A percentile compares a stretch with the other conserved stretches of the same genome.
Conservation (phyloP, 2,329 filamentous ascomycete genomes). For the Scedosporium aurantiacum region DNA sequence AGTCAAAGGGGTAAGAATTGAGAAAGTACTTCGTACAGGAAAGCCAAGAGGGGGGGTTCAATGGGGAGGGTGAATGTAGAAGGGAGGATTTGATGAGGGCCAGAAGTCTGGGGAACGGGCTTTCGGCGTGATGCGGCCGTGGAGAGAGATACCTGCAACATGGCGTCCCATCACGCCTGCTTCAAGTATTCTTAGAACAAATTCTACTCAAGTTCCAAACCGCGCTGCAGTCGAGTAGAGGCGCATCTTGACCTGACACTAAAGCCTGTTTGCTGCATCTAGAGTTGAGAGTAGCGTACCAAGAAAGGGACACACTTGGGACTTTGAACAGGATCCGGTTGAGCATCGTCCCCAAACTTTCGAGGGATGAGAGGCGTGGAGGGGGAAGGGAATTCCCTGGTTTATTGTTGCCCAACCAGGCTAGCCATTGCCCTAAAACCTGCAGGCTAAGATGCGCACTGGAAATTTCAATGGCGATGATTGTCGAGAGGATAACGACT, state of each 20-base stretch:
- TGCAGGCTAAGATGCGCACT: constrained; percentile 4
- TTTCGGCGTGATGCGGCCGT: neutral
- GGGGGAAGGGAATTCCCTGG: neutral
- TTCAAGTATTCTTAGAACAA: neutral
- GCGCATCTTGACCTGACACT: neutral
- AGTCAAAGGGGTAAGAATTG: neutral
- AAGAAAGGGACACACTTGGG: neutral
- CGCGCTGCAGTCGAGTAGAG: too few relatives aligned
- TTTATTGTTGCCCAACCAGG: constrained; percentile 3
- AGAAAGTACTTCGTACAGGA: neutral
- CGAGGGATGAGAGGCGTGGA: neutral
- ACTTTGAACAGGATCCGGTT: neutral
- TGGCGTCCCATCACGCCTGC: neutral
- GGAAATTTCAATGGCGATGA: neutral
- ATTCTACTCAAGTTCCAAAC: too few relatives aligned
- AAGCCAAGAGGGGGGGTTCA: neutral
- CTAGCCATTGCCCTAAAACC: constrained; percentile 3
- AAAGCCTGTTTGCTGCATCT: neutral
- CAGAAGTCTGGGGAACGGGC: constrained; percentile 3
- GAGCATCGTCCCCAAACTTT: neutral
- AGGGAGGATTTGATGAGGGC: neutral
- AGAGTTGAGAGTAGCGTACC: neutral
- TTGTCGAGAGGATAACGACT: neutral
- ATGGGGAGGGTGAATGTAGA: constrained; percentile 4
- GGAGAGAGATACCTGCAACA: neutral